Evolutionary conservation across 2,329 filamentous ascomycete species (phyloP), one percentile per base, ranked within the genome.

Genomic region (Diaporthe sp.): DNA sequence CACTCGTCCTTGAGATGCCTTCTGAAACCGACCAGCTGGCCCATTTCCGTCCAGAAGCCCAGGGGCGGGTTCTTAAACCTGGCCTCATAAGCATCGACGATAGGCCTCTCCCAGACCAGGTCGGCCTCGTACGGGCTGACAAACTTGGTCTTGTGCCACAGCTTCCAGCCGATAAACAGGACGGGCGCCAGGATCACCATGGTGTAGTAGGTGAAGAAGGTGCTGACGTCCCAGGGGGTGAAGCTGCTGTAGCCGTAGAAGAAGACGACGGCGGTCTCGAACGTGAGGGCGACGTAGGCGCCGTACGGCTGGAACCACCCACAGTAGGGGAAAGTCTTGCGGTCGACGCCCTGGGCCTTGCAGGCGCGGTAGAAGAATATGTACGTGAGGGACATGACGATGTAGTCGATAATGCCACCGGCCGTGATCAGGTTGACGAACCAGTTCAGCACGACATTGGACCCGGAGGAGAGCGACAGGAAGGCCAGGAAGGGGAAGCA

Each of bases 111-210:
- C 90, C 90, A 90, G 55, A 91, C 83, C 22, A 92, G 84, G 78
- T 93, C 91, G 4, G 87, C 86, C 78, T 93, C 88, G 7, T 84
- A 79, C 0, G 91, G 84, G 3, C 82, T 82, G 25, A 91, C 84
- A 69, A 89, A 83, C 75, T 86, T 86, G 2, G 92, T 93, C 74
- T 84, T 85, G 83, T 91, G 90, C 80, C 90, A n/a, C 1, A 93
- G 15, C 82, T 94, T 94, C 90, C 91, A 94, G 78, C 86, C 85
- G n/a, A 88, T 65, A 79, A 88, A 92, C 44, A 90, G 82, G 37
- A 89, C 78, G 8, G 87, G 86, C 0, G 87, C 86, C 44, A 91
- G 79, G n/a, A 90, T 81, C 73, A 88, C 83, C 87, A 91, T 90
- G 30, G 87, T 87, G 81, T 91, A 91, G 82, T 88, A 88, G 13